Evolutionary conservation across 2,329 filamentous ascomycete species (phyloP), one percentile per base, ranked within the genome.

Genomic region (Shiraia bambusicola): DNA sequence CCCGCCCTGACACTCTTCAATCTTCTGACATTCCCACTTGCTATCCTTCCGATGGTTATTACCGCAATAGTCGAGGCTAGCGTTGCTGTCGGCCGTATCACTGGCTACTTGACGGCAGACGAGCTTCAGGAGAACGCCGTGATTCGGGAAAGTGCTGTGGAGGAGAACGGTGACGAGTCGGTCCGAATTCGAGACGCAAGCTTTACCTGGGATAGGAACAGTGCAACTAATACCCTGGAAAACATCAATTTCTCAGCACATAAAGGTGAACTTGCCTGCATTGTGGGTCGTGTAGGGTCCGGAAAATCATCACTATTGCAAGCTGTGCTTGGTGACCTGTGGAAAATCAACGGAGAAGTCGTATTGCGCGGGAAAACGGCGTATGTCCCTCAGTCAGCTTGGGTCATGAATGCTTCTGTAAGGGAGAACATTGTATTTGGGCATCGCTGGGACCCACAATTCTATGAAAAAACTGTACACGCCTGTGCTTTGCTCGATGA

Each of bases 351-450:
- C 47, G 93, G 93, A 34, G 79, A 87, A 49, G 92, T 96, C 3
- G 77, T 87, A 40, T 78, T 98, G 8, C 84, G 87, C 55, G 94
- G 93, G 33, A 82, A 79, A 19, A 81, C 89, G 28, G 93, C 93
- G 1, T 98, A 97, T 66, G 93, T 95, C 44, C 88, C 90, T 12
- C 94, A 98, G 67, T 84, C 88, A 59, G 77, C 90, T 14, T 98
- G 94, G 93, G 87, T 98, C 37, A 92, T 97, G 84, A 98, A 98
- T 64, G 93, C 93, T 7, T 95, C 88, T 22, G 91, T 98, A 42
- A 88, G 90, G 58, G 93, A 98, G 64, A 98, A 98, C 64, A 95
- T 98, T 56, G 78, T 96, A 4, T 98, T 98, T 62, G 93, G 93
- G 2, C 90, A 98, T 70, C 84, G 88, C 33, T 96, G 87, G 76